These are phyloP conservation scores for Russula brevipes DNA, from an alignment of 768 basidiomycete genomes.

Conservation along the genomic window DNA sequence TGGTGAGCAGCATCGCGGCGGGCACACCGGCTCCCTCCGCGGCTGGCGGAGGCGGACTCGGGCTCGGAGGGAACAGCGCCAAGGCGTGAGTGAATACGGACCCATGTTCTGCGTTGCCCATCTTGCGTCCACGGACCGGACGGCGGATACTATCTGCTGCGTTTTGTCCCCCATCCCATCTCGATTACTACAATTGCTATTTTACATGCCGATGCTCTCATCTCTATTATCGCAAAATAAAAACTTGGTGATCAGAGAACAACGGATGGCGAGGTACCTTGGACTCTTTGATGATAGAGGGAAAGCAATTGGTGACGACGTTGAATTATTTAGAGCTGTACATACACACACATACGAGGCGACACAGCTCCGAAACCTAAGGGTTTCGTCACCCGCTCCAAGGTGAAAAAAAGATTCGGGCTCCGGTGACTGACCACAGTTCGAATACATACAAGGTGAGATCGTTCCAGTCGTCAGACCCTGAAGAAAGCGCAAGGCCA, in stretches of 20 bases:
- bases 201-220: not conserved
- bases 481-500: not conserved
- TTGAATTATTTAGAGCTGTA: constrained; percentile 11
- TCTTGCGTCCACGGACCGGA: too few relatives aligned
- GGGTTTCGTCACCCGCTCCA: not conserved
- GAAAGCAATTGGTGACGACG: not conserved
- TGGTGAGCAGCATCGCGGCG: not conserved
- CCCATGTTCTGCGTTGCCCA: not conserved
- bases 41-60: not conserved
- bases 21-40: not conserved
- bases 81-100: not conserved
- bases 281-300: too few relatives aligned
- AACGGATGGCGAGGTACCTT: not conserved
- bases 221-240: not conserved
- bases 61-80: not conserved
- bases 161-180: too few relatives aligned
- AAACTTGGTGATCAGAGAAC: not conserved
- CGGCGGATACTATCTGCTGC: too few relatives aligned
- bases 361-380: not conserved
- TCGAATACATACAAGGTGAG: constrained; percentile 13
- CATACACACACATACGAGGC: not conserved
- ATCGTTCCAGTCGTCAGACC: constrained; percentile 15
- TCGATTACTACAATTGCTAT: not conserved
- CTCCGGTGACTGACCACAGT: not conserved
- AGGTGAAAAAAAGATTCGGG: not conserved